Evolutionary conservation across 2,329 filamentous ascomycete species (phyloP).

Genomic region (Triangularia verruculosa): DNA sequence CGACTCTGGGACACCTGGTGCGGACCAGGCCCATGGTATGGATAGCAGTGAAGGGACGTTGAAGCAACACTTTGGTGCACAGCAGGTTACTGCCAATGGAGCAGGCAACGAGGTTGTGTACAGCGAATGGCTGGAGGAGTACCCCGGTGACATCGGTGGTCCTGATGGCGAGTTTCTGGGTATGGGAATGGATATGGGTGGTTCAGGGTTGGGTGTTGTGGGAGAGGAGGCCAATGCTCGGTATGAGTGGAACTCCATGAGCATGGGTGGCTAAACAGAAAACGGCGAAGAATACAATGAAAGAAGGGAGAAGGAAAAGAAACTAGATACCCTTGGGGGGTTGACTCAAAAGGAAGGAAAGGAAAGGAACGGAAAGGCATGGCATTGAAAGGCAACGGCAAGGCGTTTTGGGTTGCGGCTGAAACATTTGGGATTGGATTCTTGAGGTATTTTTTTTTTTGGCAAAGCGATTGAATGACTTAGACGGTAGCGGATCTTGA

Average conservation of each 20-base stretch:
- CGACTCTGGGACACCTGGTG: not conserved
- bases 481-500: not conserved
- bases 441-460: not conserved
- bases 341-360: not conserved
- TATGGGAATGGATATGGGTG: not conserved
- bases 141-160: not conserved
- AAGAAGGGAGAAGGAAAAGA: not conserved
- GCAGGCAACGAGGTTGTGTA: not conserved
- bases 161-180: not conserved
- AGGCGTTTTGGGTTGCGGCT: not conserved
- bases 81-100: not conserved
- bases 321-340: not conserved
- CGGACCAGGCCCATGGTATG: not conserved
- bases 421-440: not conserved
- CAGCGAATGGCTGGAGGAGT: not conserved
- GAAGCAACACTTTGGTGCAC: not conserved
- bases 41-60: not conserved
- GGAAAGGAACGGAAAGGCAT: not conserved
- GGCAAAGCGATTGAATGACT: not conserved
- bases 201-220: not conserved
- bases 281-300: not conserved
- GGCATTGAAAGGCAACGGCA: not conserved
- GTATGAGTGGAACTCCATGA: not conserved
- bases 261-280: not conserved
- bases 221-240: not conserved